phyloP scores from a whole-genome alignment of 2,329 filamentous ascomycete genomes.

The Xylariomycetidae sp. region DNA sequence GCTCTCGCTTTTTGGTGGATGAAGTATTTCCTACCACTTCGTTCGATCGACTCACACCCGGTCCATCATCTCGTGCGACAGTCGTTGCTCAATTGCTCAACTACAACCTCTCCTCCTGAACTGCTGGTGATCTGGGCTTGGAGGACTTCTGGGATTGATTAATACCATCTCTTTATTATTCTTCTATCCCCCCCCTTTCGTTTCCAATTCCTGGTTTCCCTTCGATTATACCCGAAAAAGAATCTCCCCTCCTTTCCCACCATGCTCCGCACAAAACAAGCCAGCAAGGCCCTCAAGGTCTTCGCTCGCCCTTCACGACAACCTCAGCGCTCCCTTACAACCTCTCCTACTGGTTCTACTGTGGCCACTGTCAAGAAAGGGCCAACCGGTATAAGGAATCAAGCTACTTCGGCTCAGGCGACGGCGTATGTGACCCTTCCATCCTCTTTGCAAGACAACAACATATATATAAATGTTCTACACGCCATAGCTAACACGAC shows the following conservation, averaged over 20 bases:
- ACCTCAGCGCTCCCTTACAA: conserved; percentile 34
- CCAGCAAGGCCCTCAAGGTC: conserved; percentile 42
- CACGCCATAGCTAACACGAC: conserved; percentile 3
- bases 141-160: no score
- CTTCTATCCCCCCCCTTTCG: background rate
- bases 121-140: no score
- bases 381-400: conserved; percentile 38
- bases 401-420: conserved; percentile 44
- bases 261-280: conserved; percentile 48
- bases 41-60: no score
- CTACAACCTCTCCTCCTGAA: no score
- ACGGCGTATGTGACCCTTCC: conserved; percentile 45
- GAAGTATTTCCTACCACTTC: no score
- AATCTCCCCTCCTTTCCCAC: conserved; percentile 20
- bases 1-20: no score
- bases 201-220: conserved; percentile 3
- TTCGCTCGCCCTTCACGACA: conserved; percentile 32
- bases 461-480: background rate
- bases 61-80: no score
- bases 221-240: conserved; percentile 1
- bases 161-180: no score
- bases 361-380: conserved; percentile 35
- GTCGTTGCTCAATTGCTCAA: no score
- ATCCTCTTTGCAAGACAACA: background rate
- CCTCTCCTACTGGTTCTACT: conserved; percentile 32